phyloP scores from a whole-genome alignment of 2,329 filamentous ascomycete genomes.

The Alternaria triticina region DNA sequence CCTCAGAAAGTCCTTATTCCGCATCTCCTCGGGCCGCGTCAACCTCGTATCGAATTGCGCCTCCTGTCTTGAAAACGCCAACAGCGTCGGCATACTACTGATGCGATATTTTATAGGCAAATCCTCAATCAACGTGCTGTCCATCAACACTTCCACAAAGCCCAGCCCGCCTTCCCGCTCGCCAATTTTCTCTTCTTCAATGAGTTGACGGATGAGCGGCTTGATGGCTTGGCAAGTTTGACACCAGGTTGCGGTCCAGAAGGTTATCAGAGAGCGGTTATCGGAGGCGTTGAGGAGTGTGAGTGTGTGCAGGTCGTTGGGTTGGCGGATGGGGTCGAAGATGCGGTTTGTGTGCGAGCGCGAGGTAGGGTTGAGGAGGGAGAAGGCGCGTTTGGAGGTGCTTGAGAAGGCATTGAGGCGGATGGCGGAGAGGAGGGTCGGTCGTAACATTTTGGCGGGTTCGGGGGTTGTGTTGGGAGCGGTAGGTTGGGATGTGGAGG shows the following conservation, averaged over 20 bases:
- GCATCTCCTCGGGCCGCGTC: constrained; percentile 53
- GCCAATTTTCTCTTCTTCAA: constrained; percentile 54
- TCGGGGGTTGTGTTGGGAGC: neutral
- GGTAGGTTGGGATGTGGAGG: neutral
- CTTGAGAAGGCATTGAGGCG: neutral
- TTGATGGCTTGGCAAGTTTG: constrained; percentile 52
- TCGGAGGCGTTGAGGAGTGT: constrained; percentile 55
- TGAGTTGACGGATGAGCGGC: constrained; percentile 51
- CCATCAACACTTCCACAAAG: constrained; percentile 58
- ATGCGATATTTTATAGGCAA: constrained; percentile 51
- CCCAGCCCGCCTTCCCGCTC: constrained; percentile 54
- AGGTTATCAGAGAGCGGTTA: constrained; percentile 54
- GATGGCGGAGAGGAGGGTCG: neutral
- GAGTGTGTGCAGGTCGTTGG: constrained; percentile 56
- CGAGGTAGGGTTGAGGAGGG: constrained; percentile 19
- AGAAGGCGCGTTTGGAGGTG: constrained; percentile 18
- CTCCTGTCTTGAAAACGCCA: constrained; percentile 58
- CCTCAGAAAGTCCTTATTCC: constrained; percentile 51
- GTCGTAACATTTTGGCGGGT: constrained; percentile 5
- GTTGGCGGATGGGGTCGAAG: constrained; percentile 52
- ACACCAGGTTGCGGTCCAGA: constrained; percentile 60
- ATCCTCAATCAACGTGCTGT: constrained; percentile 53
- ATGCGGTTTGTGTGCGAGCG: constrained; percentile 38
- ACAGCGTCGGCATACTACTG: constrained; percentile 54
- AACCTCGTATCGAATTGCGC: constrained; percentile 57